phyloP scores from a whole-genome alignment of 176 grass and related monocot species.

The Miscanthus lutarioriparius region DNA sequence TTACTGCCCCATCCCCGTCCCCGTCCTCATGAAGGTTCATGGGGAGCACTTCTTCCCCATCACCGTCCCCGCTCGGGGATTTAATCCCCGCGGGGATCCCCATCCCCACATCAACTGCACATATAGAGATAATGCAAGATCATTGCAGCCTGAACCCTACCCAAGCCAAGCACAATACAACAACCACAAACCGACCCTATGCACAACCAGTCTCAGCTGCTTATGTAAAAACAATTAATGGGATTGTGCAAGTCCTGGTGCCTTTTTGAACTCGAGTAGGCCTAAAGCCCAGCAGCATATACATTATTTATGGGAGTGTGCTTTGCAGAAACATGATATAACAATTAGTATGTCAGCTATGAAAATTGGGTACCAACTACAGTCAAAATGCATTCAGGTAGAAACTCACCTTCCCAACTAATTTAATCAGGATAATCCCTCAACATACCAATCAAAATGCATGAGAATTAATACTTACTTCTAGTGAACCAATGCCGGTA shows the following conservation, averaged over 20 bases:
- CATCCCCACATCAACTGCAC: too few species aligned
- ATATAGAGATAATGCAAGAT: slow-evolving; percentile 22
- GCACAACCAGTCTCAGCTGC: not conserved
- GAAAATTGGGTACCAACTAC: slow-evolving; percentile 4
- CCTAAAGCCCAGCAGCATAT: slow-evolving; percentile 6
- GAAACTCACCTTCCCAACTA: slow-evolving; percentile 24
- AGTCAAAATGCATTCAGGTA: not conserved
- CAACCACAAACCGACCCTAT: not conserved
- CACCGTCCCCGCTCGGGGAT: too few species aligned
- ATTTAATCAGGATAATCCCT: not conserved
- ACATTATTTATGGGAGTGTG: not conserved
- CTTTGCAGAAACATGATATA: slow-evolving; percentile 7
- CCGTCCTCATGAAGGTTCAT: too few species aligned
- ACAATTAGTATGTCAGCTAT: slow-evolving; percentile 15
- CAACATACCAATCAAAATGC: not conserved
- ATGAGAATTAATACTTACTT: slow-evolving; percentile 54
- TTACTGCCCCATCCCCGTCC: too few species aligned
- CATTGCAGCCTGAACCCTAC: not conserved
- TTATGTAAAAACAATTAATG: slow-evolving; percentile 14
- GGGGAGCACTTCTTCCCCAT: too few species aligned
- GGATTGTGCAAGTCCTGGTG: not conserved
- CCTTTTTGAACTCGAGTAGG: not conserved
- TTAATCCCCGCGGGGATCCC: too few species aligned
- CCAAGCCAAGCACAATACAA: not conserved
- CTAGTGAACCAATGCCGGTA: slow-evolving; percentile 87